Evolutionary conservation across 2,329 filamentous ascomycete genomes (phyloP).

Genomic region (Ascochyta koolunga): DNA sequence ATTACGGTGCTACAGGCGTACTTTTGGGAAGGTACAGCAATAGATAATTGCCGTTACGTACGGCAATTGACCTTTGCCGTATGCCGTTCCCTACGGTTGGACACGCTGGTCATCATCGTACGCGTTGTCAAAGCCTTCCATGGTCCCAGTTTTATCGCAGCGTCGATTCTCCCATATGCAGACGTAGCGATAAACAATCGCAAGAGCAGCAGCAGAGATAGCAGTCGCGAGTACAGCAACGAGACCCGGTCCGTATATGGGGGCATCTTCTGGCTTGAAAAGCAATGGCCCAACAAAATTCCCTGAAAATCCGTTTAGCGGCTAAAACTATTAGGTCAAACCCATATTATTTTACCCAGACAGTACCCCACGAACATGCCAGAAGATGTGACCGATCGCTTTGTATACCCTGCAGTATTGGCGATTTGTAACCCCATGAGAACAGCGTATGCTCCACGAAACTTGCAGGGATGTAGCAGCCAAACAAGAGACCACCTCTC

Average conservation of each 20-base stretch:
- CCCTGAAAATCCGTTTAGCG: slow-evolving; percentile 23
- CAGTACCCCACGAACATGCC: slow-evolving; percentile 61
- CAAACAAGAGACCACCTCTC: slow-evolving; percentile 57
- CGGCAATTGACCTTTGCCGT: no score
- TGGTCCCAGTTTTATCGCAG: slow-evolving; percentile 51
- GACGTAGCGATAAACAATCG: slow-evolving; percentile 53
- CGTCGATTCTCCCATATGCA: slow-evolving; percentile 54
- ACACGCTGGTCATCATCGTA: slow-evolving; percentile 61
- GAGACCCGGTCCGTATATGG: slow-evolving; percentile 49
- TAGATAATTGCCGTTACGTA: no score
- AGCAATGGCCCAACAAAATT: slow-evolving; percentile 43
- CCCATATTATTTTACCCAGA: slow-evolving; percentile 43
- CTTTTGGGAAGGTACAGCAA: no score
- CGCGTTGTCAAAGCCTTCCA: slow-evolving; percentile 60
- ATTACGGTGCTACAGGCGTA: no score
- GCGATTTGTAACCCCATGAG: slow-evolving; percentile 58
- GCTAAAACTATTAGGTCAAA: background rate
- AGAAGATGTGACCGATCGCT: slow-evolving; percentile 56
- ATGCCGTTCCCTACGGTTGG: no score
- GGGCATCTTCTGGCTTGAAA: slow-evolving; percentile 26
- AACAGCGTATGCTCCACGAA: slow-evolving; percentile 57
- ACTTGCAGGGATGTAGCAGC: slow-evolving; percentile 56
- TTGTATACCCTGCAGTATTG: slow-evolving; percentile 61
- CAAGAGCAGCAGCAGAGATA: slow-evolving; percentile 44
- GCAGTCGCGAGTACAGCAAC: slow-evolving; percentile 49